phyloP scores from a whole-genome alignment of 768 basidiomycete species.

The Suillus clintonianus region DNA sequence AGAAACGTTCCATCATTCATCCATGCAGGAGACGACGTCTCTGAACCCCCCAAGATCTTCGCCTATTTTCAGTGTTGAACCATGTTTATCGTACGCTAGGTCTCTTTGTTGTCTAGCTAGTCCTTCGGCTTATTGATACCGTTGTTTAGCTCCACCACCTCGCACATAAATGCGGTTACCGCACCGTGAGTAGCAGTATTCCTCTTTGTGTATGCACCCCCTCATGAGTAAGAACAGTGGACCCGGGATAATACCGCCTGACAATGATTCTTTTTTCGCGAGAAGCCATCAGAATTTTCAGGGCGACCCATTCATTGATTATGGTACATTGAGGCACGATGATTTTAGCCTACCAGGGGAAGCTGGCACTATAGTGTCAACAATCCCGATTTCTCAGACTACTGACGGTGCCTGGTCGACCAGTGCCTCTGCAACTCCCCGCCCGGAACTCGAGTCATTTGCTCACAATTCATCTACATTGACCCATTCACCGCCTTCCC shows the following conservation, averaged over 20 bases:
- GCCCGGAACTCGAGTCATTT: neutral
- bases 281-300: neutral
- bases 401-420: neutral
- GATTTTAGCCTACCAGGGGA: neutral
- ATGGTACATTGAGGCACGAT: neutral
- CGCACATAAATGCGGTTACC: neutral
- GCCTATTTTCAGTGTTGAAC: neutral
- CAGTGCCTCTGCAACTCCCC: neutral
- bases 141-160: neutral
- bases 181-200: neutral
- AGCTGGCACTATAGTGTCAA: neutral
- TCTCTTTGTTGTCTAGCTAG: neutral
- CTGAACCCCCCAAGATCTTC: neutral
- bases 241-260: neutral
- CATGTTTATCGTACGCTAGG: neutral
- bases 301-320: neutral
- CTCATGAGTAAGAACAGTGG: neutral
- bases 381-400: neutral
- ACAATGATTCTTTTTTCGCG: neutral
- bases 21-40: neutral
- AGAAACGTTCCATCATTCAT: neutral
- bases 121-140: neutral
- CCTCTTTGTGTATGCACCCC: neutral
- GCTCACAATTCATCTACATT: neutral
- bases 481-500: neutral